Evolutionary conservation across 2,329 filamentous ascomycete genomes (phyloP), one percentile per base, ranked within the genome.

Genomic region (Cytospora leucostoma): DNA sequence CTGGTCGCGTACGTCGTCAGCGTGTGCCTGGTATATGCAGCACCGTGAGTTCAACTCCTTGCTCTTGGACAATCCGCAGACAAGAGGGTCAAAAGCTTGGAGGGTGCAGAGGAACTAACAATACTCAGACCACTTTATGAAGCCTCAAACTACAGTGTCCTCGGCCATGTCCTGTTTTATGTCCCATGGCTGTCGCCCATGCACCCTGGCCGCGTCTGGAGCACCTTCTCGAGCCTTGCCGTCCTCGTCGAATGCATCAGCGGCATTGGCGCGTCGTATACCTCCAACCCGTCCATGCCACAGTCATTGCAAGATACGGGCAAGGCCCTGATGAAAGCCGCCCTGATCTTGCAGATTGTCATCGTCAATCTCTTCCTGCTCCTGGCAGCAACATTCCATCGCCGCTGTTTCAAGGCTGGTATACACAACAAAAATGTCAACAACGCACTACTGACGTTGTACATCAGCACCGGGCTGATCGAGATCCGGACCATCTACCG

Each of bases 131-230:
- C 87, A 0, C 75, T 89, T 4, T 82, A 88, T 57, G 85, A 87
- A 65, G 81, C 87, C 4, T 80, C 82, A 64, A 88, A 89, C 74
- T 89, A 89, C 73, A 82, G 87, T 69, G 78, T 88, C 64, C 82
- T 90, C 59, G 83, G 82, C 4, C 82, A 86, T 2, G 77, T 87
- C 12, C 77, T 89, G 33, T 83, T 82, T 74, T 89, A 88, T 72
- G 78, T 88, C 2, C 87, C 87, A 0, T 83, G 86, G 69, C 78
- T 82, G 59, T 78, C 86, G 0, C 86, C 86, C 0, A 71, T 85
- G n/a, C 76, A 79, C 17, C 78, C 81, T 0, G 74, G 74, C 61
- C 74, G 74, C 19, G 79, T 84, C 33, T 68, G 83, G 13, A 69
- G 73, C 3, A 80, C 74, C 4, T 85, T 86, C 64, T 79, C 79